phyloP scores from a whole-genome alignment of 306 rosid genomes.

The Cyamopsis tetragonoloba region DNA sequence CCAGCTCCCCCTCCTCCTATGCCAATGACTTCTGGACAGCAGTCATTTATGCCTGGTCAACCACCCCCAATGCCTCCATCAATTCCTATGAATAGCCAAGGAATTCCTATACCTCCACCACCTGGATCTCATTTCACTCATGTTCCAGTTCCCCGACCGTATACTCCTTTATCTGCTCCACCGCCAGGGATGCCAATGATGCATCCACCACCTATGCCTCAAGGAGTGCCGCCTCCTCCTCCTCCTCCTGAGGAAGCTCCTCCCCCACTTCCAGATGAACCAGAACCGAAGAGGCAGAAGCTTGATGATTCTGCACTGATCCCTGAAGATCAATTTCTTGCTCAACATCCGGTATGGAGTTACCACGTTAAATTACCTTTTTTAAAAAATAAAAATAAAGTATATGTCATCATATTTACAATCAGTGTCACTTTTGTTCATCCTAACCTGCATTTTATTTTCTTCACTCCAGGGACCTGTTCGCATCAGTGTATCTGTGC shows the following conservation, averaged over 20 bases:
- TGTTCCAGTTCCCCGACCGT: conserved; percentile 55
- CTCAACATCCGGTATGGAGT: conserved; percentile 68
- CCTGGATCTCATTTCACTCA: conserved; percentile 87
- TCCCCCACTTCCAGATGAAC: conserved; percentile 95
- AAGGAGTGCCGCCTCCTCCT: conserved; percentile 75
- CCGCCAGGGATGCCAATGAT: conserved; percentile 72
- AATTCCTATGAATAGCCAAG: conserved; percentile 50
- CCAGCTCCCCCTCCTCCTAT: conserved; percentile 65
- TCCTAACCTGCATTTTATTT: conserved; percentile 17
- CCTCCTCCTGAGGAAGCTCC: conserved; percentile 97
- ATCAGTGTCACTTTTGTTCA: neutral
- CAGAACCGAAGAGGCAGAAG: conserved; percentile 88
- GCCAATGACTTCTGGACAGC: conserved; percentile 65
- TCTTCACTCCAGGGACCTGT: conserved; percentile 60
- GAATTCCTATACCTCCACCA: conserved; percentile 68
- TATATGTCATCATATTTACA: neutral
- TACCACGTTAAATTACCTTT: neutral
- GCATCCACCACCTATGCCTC: conserved; percentile 85
- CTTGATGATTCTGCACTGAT: conserved; percentile 80
- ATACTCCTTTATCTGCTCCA: conserved; percentile 46
- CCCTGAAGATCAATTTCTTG: conserved; percentile 88
- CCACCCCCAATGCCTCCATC: conserved; percentile 64
- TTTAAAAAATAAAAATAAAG: neutral
- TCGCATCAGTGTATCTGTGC: conserved; percentile 67
- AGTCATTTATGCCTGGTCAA: conserved; percentile 47